phyloP scores from a whole-genome alignment of 2,329 filamentous ascomycete species.

The Cephalotrichum gorgonifer region DNA sequence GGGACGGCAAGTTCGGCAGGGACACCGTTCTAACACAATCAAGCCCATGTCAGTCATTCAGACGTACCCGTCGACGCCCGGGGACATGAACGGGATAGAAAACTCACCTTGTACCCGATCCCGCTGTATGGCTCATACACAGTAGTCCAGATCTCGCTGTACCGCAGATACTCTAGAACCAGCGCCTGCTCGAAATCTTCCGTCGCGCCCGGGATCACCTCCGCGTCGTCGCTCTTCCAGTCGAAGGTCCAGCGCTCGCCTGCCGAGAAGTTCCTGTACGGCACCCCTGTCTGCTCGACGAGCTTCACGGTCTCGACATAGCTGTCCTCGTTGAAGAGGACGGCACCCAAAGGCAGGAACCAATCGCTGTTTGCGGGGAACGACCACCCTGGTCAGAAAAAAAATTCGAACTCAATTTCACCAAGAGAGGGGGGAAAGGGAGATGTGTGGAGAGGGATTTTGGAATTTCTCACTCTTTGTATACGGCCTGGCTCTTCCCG shows the following conservation, averaged over 20 bases:
- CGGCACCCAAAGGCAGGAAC: conserved; percentile 2
- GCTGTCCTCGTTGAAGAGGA: neutral
- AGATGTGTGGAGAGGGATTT: neutral
- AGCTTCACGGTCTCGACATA: conserved; percentile 4
- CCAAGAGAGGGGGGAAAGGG: neutral
- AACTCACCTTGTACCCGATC: neutral
- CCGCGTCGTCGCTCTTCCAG: conserved; percentile 1
- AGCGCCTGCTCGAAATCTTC: neutral
- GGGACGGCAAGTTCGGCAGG: neutral
- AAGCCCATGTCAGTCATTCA: neutral
- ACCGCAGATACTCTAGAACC: neutral
- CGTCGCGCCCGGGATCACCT: neutral
- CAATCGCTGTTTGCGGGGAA: neutral
- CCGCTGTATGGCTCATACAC: neutral
- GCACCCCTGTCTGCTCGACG: neutral
- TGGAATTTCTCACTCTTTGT: neutral
- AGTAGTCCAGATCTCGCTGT: neutral
- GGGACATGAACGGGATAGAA: neutral
- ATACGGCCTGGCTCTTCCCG: neutral
- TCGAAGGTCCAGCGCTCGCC: conserved; percentile 1
- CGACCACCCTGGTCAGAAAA: neutral
- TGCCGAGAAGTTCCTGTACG: neutral
- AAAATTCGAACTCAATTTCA: no score
- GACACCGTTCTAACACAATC: neutral
- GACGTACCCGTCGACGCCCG: neutral